Base-by-base conservation (phyloP, 179 eudicot species). In the Beta macrorhiza region DNA sequence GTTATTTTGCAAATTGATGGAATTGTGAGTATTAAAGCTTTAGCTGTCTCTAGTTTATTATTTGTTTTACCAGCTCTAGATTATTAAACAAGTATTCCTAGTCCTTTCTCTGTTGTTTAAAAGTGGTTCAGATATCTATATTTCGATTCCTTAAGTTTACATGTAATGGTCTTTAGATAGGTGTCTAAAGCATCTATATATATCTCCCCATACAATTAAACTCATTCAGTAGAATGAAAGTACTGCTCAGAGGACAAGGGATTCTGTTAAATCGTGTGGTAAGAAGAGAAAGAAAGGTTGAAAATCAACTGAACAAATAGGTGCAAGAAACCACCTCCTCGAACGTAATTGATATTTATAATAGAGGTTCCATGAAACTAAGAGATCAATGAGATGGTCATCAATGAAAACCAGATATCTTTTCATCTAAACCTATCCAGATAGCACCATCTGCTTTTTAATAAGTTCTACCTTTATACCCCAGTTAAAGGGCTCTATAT, bases 1-100 rank as follows among this genome's bases (percentile, higher is more conserved):
- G 86, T 95, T 68, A 89, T 93, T 74, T 87, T 89, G 56, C 97
- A 95, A 76, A 92, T 95, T 68, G 97, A 93, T 86, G 92, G 97
- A 67, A 87, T 93, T 75, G 98, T 93, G 87, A 92, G 97, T 89
- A 10, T n/a, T n/a, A 3, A 64, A 63, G 1, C 12, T 67, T 63
- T 9, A 4, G 16, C 8, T 32, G 19, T 64, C 44, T 72, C 9
- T 63, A 64, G 65, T 51, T 32, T 44, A 32, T 71, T 20, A 59
- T 65, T 4, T 63, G 11, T 56, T 45, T 44, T 52, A 11, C 64
- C 16, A n/a, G 5, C 25, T 72, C n/a, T 47, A 32, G 15, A 10
- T 20, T 80, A 53, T 74, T 73, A 3, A 29, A 22, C 47, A 72
- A 32, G 32, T 13, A 6, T 9, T 20, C 37, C 37, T 45, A 51